These are phyloP conservation scores for Aspergillus tubingensis DNA, from an alignment of 2,329 filamentous ascomycete species.

Conservation along the genomic window DNA sequence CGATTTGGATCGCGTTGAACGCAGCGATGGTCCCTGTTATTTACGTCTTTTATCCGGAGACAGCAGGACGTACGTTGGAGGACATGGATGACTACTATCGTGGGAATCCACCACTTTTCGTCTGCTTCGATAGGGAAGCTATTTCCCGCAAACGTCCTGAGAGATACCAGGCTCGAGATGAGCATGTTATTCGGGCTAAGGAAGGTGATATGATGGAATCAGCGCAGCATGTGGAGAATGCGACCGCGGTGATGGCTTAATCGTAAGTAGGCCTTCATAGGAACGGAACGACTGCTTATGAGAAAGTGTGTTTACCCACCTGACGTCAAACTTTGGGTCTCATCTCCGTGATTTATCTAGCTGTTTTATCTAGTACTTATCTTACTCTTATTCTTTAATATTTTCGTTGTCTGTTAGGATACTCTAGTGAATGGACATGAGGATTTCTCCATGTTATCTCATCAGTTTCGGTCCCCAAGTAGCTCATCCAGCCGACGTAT, in stretches of 20 bases:
- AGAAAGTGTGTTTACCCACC: too few species aligned
- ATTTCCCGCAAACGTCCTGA: constrained; percentile 9
- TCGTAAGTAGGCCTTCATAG: too few species aligned
- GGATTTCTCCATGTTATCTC: too few species aligned
- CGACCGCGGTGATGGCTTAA: neutral
- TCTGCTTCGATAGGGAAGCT: constrained; percentile 6
- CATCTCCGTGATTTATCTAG: too few species aligned
- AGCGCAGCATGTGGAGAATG: neutral
- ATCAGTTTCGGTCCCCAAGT: too few species aligned
- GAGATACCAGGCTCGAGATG: constrained; percentile 1
- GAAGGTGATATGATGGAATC: neutral
- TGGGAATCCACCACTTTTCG: constrained; percentile 16
- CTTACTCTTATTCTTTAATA: too few species aligned
- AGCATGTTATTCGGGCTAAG: constrained; percentile 7
- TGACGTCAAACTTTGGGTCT: too few species aligned
- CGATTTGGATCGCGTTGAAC: constrained; percentile 32
- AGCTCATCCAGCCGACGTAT: too few species aligned
- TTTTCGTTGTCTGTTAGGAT: too few species aligned
- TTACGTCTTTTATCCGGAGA: constrained; percentile 38
- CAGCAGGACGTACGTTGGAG: constrained; percentile 32
- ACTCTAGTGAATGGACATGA: too few species aligned
- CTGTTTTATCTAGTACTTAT: too few species aligned
- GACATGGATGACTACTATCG: constrained; percentile 37
- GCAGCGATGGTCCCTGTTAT: constrained; percentile 30
- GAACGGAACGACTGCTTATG: fast-evolving